Evolutionary conservation across 805 yeast genomes (phyloP).

Genomic region (Cyberlindnera japonica): DNA sequence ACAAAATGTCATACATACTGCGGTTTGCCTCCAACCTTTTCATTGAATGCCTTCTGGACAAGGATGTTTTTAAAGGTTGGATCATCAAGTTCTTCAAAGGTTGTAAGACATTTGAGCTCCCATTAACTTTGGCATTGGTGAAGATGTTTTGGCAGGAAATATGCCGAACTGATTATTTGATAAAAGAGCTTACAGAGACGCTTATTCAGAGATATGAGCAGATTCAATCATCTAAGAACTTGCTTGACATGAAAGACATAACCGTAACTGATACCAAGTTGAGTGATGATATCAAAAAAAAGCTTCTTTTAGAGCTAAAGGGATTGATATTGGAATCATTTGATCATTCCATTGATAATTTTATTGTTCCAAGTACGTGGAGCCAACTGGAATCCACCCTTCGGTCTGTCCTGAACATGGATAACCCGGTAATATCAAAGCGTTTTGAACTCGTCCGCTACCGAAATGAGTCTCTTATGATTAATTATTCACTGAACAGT

Average conservation of each 20-base stretch:
- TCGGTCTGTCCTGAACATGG: constrained; percentile 36
- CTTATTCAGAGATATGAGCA: constrained; percentile 47
- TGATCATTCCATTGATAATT: constrained; percentile 44
- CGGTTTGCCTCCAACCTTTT: constrained; percentile 62
- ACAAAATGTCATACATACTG: constrained; percentile 55
- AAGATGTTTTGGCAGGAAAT: constrained; percentile 72
- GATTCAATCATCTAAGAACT: constrained; percentile 31
- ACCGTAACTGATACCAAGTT: constrained; percentile 34
- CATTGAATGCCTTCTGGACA: constrained; percentile 64
- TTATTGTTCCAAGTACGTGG: constrained; percentile 67
- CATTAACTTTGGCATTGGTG: constrained; percentile 48
- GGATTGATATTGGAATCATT: constrained; percentile 30
- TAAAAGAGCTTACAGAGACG: constrained; percentile 63
- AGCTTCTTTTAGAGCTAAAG: constrained; percentile 26
- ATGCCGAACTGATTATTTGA: constrained; percentile 48
- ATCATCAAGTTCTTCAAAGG: constrained; percentile 49
- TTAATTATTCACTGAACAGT: constrained; percentile 34
- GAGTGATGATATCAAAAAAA: constrained; percentile 30
- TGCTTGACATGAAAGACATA: constrained; percentile 34
- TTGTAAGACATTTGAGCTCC: constrained; percentile 39
- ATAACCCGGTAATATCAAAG: constrained; percentile 33
- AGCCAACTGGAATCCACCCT: constrained; percentile 45
- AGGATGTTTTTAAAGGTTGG: constrained; percentile 59
- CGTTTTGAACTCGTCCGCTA: constrained; percentile 60
- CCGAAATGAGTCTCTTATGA: constrained; percentile 68